These are phyloP conservation scores for Globisporangium uncinulatum DNA, from an alignment of 352 stramenopile species.

Conservation along the genomic window DNA sequence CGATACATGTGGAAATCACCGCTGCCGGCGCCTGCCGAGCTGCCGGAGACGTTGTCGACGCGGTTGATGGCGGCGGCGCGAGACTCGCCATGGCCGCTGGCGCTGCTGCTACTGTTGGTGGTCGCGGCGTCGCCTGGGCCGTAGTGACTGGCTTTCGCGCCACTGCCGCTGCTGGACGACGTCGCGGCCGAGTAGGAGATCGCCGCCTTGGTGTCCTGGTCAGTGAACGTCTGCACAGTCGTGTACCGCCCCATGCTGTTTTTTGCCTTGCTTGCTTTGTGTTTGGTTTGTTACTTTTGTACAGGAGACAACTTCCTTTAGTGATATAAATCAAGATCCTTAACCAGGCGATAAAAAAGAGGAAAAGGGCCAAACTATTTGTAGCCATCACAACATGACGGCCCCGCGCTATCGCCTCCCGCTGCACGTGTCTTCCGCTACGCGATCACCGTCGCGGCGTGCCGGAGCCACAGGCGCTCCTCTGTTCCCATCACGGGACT, in stretches of 20 bases:
- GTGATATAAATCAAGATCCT: too few relatives aligned
- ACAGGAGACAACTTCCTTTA: too few relatives aligned
- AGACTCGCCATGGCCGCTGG: conserved; percentile 10
- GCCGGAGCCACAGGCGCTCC: too few relatives aligned
- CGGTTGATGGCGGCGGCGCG: conserved; percentile 61
- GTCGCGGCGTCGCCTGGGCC: conserved; percentile 3
- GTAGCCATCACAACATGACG: too few relatives aligned
- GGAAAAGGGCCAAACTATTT: too few relatives aligned
- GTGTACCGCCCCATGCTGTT: conserved; percentile 73
- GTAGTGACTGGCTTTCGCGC: conserved; percentile 12
- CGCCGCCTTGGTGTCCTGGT: conserved; percentile 68
- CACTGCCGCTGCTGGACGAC: too few relatives aligned
- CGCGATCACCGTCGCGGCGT: too few relatives aligned
- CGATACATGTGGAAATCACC: conserved; percentile 98
- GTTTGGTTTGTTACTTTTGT: background rate
- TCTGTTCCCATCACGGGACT: conserved; percentile 2
- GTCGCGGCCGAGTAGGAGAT: conserved; percentile 45
- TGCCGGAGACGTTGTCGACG: conserved; percentile 95
- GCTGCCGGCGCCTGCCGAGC: conserved; percentile 89
- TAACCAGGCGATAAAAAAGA: too few relatives aligned
- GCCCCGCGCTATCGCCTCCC: too few relatives aligned
- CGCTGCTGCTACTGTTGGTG: conserved; percentile 7
- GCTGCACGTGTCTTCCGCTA: too few relatives aligned
- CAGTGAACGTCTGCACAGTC: conserved; percentile 80
- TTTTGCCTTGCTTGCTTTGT: background rate